Evolutionary conservation across 495 filamentous ascomycete genomes (phyloP).

Genomic region (Aspergillus ostianus): DNA sequence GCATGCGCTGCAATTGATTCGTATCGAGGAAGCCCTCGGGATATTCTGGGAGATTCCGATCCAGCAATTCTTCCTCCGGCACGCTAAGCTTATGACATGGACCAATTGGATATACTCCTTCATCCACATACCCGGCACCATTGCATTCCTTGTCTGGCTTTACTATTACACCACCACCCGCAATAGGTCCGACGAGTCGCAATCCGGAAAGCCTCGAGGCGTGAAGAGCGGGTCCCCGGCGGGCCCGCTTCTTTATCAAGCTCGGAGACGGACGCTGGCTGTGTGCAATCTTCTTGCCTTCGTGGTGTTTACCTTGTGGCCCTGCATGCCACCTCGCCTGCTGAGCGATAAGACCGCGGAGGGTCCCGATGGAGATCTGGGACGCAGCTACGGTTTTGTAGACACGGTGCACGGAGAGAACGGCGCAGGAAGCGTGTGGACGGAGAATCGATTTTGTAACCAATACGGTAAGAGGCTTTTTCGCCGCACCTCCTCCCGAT

Average conservation of each 20-base stretch:
- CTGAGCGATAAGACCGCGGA: constrained; percentile 51
- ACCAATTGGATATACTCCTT: constrained; percentile 73
- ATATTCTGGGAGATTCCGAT: constrained; percentile 57
- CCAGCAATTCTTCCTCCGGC: constrained; percentile 53
- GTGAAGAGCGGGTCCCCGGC: constrained; percentile 39
- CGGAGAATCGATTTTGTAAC: constrained; percentile 67
- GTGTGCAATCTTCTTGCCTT: constrained; percentile 76
- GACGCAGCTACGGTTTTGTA: constrained; percentile 64
- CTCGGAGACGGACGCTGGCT: constrained; percentile 66
- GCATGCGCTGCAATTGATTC: constrained; percentile 58
- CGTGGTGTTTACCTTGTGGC: constrained; percentile 73
- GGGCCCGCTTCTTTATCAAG: constrained; percentile 55
- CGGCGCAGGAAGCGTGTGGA: constrained; percentile 68
- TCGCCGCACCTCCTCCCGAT: neutral
- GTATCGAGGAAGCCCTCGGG: constrained; percentile 50
- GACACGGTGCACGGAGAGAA: constrained; percentile 70
- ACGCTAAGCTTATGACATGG: constrained; percentile 42
- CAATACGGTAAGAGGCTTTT: constrained; percentile 49
- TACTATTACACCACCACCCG: constrained; percentile 63
- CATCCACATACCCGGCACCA: constrained; percentile 80
- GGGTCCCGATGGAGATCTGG: constrained; percentile 44
- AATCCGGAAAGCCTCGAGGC: constrained; percentile 34
- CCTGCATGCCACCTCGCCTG: constrained; percentile 77
- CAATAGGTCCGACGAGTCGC: constrained; percentile 39
- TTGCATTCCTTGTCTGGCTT: constrained; percentile 64